Conservation (phyloP, 2,329 filamentous ascomycete genomes). For the Scedosporium boydii region DNA sequence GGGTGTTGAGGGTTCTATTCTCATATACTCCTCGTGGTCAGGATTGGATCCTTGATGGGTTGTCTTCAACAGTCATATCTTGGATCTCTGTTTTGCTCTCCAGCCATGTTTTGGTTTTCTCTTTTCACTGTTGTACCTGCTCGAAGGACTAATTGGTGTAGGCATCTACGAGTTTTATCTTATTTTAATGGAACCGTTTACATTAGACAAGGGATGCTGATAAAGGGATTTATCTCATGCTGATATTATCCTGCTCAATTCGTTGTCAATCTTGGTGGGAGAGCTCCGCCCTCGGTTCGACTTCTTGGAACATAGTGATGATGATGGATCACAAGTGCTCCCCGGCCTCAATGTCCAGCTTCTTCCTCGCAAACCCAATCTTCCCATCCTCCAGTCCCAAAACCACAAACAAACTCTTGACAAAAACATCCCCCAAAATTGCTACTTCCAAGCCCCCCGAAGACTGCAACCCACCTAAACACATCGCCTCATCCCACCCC, state of each 20-base stretch:
- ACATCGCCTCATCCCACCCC: slow-evolving; percentile 34
- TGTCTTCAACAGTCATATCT: neutral
- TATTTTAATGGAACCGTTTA: neutral
- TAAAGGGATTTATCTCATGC: neutral
- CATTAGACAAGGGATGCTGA: neutral
- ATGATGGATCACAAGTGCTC: neutral
- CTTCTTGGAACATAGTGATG: too few relatives aligned
- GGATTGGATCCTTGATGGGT: neutral
- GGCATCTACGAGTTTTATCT: neutral
- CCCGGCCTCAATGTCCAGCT: slow-evolving; percentile 14
- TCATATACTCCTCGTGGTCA: too few relatives aligned
- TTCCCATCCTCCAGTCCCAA: slow-evolving; percentile 45
- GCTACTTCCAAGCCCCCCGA: slow-evolving; percentile 35
- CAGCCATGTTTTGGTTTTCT: neutral
- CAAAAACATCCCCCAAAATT: slow-evolving; percentile 70
- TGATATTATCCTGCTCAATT: neutral
- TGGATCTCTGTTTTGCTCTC: neutral
- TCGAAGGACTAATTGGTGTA: neutral
- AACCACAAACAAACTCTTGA: slow-evolving; percentile 68
- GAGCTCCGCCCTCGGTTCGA: neutral
- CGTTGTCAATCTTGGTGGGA: neutral
- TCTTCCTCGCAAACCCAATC: slow-evolving; percentile 35
- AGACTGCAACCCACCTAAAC: slow-evolving; percentile 70
- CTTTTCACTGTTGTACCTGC: neutral
- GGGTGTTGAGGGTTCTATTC: too few relatives aligned